These are phyloP conservation scores for Coemansia pectinata DNA, from an alignment of 192 early-diverging fungal species.

Conservation along the genomic window DNA sequence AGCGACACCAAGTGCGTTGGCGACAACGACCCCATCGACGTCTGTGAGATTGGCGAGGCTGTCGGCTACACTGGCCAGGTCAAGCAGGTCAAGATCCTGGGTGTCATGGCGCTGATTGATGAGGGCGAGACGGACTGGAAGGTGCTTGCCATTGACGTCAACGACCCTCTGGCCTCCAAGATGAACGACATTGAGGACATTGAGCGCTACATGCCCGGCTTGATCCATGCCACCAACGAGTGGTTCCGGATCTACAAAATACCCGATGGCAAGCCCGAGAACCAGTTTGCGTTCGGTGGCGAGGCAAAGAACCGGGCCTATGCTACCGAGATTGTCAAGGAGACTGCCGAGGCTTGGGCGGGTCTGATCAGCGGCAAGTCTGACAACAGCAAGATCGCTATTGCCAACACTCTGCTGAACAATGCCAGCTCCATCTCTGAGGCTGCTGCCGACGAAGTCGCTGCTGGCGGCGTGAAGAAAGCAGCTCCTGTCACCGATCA, in stretches of 20 bases:
- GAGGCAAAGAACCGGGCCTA: constrained; percentile 85
- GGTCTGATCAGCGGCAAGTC: constrained; percentile 72
- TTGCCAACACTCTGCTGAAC: constrained; percentile 67
- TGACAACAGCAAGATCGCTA: constrained; percentile 73
- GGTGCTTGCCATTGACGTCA: constrained; percentile 96
- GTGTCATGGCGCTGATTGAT: constrained; percentile 98
- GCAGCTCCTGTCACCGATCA: constrained; percentile 35
- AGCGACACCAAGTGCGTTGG: constrained; percentile 94
- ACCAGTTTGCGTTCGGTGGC: constrained; percentile 97
- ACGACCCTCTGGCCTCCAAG: constrained; percentile 95
- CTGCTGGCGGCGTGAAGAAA: constrained; percentile 57
- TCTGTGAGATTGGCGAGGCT: constrained; percentile 96
- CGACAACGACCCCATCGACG: constrained; percentile 98
- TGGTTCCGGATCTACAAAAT: constrained; percentile 99
- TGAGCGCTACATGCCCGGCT: constrained; percentile 94
- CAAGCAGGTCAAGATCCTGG: constrained; percentile 99
- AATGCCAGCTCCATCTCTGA: constrained; percentile 71
- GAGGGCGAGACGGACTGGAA: constrained; percentile 99
- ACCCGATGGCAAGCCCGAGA: constrained; percentile 99
- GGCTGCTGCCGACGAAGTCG: constrained; percentile 59
- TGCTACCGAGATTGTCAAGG: constrained; percentile 85
- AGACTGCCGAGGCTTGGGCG: constrained; percentile 95
- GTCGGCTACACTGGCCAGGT: constrained; percentile 92
- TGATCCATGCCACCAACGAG: constrained; percentile 95
- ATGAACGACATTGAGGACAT: constrained; percentile 99